Base-by-base conservation (phyloP, 805 yeast genomes). In the Sugiyamaella boreocaroliniensis region DNA sequence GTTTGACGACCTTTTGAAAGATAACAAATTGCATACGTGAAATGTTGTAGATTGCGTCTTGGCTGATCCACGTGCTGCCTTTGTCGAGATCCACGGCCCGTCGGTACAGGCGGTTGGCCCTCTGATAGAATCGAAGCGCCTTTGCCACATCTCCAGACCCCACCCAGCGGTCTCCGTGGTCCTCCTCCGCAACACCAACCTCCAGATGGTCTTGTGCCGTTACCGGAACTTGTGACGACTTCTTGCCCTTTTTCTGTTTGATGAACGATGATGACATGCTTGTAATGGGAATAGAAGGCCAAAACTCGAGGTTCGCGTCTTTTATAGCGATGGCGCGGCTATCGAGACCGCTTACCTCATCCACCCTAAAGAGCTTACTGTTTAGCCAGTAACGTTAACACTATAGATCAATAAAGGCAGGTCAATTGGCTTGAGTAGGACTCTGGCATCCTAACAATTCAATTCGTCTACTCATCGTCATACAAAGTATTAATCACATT, bases 121-220 rank as follows among this genome's bases (percentile, higher is more conserved):
- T 69, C 58, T 82, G 83, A 63, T 83, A 85, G 58, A 83, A 83
- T 41, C 90, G 64, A 11, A 85, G 64, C 0, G 83, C 78, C 58
- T 85, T 85, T 10, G 85, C 69, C 5, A 83, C 63, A 59, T 85
- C 90, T 18, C 56, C 58, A 0, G 87, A 80, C 1, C 79, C 71
- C 5, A 80, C 64, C 89, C 89, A 85, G 46, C 90, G 65, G 61
- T 85, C 90, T 0, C 88, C 92, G n/a, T 79, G 76, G 54, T 85
- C 90, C 62, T 85, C 92, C 51, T 79, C 81, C 10, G 70, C 71
- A 0, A 82, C 72, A 0, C 82, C 92, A 48, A 68, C 68, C 32
- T 78, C 81, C n/a, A 82, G 71, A 49, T 61, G 75, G 3, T 81
- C 87, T 32, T 77, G 79, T 0, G 77, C 72, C 0, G 81, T 74